Conservation (phyloP, 345 rosid genomes). For the Eucalyptus leucophloia region DNA sequence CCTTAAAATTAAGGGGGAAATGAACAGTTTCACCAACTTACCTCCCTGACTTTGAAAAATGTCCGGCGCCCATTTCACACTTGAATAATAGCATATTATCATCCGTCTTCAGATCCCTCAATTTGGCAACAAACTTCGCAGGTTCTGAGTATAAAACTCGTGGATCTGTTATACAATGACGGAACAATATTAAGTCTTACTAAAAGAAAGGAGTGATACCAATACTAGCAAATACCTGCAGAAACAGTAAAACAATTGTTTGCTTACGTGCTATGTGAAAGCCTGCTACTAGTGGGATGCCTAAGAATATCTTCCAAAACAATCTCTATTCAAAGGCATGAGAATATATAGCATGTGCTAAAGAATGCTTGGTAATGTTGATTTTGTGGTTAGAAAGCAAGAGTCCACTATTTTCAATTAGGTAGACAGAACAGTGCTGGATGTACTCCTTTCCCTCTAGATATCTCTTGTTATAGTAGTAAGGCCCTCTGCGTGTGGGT, state of each 20-base stretch:
- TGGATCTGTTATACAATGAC: conserved; percentile 32
- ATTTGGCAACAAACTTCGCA: conserved; percentile 83
- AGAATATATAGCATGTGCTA: not conserved
- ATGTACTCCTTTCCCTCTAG: conserved; percentile 86
- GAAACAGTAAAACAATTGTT: not conserved
- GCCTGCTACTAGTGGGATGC: not conserved
- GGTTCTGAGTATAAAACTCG: conserved; percentile 94
- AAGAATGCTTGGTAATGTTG: not conserved
- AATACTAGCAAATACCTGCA: not conserved
- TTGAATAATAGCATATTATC: conserved; percentile 61
- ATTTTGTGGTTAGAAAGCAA: not conserved
- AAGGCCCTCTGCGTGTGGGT: conserved; percentile 59
- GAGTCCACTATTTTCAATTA: not conserved
- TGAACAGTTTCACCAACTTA: not conserved
- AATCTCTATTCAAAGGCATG: not conserved
- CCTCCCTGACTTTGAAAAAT: conserved; percentile 96
- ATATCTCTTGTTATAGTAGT: conserved; percentile 55
- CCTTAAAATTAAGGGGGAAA: not conserved
- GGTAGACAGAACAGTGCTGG: conserved; percentile 30
- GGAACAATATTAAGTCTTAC: not conserved
- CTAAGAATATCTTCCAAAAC: not conserved
- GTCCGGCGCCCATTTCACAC: conserved; percentile 92
- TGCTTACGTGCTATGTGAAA: not conserved
- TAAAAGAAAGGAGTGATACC: not conserved
- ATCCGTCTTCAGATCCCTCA: conserved; percentile 80